Percentiles rank a stretch among this genome's conserved stretches.
Evolutionary conservation across 257 asterid species (phyloP).

Genomic region (Penstemon barbatus): DNA sequence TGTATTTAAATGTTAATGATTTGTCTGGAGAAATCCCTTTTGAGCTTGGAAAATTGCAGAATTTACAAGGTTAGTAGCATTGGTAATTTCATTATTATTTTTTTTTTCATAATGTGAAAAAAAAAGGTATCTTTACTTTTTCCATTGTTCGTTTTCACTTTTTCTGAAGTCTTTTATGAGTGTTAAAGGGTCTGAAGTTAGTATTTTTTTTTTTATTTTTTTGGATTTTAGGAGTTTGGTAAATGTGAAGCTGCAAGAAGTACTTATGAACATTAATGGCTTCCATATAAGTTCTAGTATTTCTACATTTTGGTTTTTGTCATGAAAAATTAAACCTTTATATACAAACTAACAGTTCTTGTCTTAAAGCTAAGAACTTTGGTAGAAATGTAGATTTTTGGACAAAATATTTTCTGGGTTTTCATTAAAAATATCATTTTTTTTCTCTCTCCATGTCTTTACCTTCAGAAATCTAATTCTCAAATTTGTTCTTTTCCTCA

Average conservation of each 20-base stretch:
- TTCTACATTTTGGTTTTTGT: slow-evolving; percentile 15
- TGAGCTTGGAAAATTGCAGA: slow-evolving; percentile 65
- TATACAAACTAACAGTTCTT: background rate
- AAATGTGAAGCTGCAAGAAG: background rate
- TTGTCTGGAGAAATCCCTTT: slow-evolving; percentile 82
- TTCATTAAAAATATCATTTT: background rate
- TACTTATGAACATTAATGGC: slow-evolving; percentile 5
- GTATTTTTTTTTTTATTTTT: background rate
- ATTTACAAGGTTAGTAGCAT: slow-evolving; percentile 63
- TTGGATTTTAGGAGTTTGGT: background rate
- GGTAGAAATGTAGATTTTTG: background rate
- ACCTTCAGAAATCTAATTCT: background rate
- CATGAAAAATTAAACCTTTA: slow-evolving; percentile 31
- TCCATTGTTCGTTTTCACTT: background rate
- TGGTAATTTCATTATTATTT: background rate
- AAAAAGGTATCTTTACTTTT: background rate
- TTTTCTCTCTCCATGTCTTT: background rate
- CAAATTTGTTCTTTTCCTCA: no score
- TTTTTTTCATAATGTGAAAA: background rate
- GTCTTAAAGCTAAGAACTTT: slow-evolving; percentile 5
- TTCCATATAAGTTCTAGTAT: background rate
- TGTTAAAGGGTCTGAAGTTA: background rate
- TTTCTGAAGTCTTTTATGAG: background rate
- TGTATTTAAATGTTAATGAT: slow-evolving; percentile 82
- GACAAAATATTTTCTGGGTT: slow-evolving; percentile 2